These are phyloP conservation scores for Circinella umbellata DNA, from an alignment of 371 early-diverging fungal genomes.

Conservation along the genomic window DNA sequence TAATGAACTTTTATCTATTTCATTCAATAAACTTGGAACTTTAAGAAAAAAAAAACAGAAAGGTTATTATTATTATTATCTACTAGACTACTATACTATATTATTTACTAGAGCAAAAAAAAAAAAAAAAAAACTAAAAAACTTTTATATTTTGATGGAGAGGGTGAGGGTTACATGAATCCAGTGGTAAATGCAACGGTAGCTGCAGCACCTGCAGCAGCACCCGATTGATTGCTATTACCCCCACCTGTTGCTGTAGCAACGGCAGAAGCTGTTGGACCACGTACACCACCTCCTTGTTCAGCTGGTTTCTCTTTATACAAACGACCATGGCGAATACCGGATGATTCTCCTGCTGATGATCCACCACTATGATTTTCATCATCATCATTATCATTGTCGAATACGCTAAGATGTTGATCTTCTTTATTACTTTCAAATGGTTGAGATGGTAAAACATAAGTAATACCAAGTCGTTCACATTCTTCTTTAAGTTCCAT, in stretches of 20 bases:
- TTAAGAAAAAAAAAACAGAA: no score
- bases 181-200: conserved; percentile 34
- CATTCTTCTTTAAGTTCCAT: conserved; percentile 65
- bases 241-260: conserved; percentile 4
- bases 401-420: conserved; percentile 31
- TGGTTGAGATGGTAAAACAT: conserved; percentile 49
- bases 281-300: conserved; percentile 13
- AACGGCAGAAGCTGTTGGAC: neutral
- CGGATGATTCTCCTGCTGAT: conserved; percentile 13
- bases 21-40: no score
- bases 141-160: no score
- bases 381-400: conserved; percentile 32
- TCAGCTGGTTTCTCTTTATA: conserved; percentile 23
- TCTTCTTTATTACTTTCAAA: conserved; percentile 9
- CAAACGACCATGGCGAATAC: neutral
- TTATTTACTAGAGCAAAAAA: no score
- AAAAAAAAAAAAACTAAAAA: no score
- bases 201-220: conserved; percentile 39
- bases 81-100: no score
- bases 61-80: no score
- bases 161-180: neutral
- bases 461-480: conserved; percentile 62
- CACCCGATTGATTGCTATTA: conserved; percentile 22
- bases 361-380: conserved; percentile 18
- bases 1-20: no score